Conservation (phyloP, 129 eudicot genomes). For the Flaveria linearis region DNA sequence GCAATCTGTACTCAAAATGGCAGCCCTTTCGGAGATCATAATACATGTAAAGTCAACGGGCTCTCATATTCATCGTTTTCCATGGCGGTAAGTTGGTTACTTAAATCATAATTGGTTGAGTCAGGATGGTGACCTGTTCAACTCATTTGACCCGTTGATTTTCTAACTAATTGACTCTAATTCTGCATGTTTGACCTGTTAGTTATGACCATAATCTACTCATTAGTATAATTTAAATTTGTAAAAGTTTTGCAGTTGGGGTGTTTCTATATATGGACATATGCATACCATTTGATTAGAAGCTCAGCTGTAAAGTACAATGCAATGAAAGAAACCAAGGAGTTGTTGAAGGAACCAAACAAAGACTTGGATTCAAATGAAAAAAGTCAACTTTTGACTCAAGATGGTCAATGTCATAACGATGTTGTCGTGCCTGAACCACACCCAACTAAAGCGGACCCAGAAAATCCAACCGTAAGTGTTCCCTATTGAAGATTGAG, state of each 20-base stretch:
- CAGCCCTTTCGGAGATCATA: constrained; percentile 85
- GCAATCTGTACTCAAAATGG: constrained; percentile 81
- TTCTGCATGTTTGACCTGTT: not conserved
- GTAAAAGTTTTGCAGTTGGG: constrained; percentile 57
- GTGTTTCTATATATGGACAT: constrained; percentile 82
- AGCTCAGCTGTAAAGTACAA: constrained; percentile 44
- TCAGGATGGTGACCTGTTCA: constrained; percentile 8
- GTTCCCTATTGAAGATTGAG: not conserved
- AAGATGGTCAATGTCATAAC: constrained; percentile 27
- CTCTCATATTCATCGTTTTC: constrained; percentile 89
- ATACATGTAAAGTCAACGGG: constrained; percentile 53
- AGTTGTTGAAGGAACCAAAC: constrained; percentile 46
- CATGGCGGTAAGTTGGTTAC: constrained; percentile 66
- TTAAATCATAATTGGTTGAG: not conserved
- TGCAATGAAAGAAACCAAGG: constrained; percentile 43
- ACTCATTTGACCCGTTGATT: not conserved
- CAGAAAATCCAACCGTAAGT: constrained; percentile 45
- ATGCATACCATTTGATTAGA: constrained; percentile 61
- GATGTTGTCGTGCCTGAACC: constrained; percentile 29
- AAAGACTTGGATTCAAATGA: constrained; percentile 59
- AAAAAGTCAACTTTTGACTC: constrained; percentile 53
- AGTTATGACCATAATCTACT: not conserved
- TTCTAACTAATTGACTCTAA: not conserved
- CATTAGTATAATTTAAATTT: constrained; percentile 1
- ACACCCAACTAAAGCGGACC: constrained; percentile 23